Evolutionary conservation across 169 alveolate species (phyloP).

Genomic region (Cryptosporidium bovis): DNA sequence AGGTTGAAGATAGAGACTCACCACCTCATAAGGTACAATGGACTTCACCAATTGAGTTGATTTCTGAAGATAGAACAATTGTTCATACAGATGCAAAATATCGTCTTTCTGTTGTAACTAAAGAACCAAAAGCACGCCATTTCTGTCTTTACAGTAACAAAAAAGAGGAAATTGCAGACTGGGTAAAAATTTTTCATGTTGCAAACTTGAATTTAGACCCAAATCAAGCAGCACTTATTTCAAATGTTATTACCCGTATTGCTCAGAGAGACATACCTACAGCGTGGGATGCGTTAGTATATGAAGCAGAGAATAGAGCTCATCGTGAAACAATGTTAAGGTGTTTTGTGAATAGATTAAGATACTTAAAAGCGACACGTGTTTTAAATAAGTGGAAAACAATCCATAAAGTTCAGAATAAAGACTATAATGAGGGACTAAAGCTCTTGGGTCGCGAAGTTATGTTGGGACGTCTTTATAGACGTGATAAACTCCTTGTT

Average conservation of each 20-base stretch:
- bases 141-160: conserved; percentile 62
- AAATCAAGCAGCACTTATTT: conserved; percentile 71
- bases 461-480: conserved; percentile 65
- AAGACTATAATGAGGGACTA: conserved; percentile 62
- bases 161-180: conserved; percentile 73
- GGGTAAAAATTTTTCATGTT: conserved; percentile 73
- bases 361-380: conserved; percentile 67
- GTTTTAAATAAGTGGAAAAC: conserved; percentile 67
- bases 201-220: conserved; percentile 72
- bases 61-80: conserved; percentile 50
- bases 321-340: conserved; percentile 73
- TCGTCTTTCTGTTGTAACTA: conserved; percentile 66
- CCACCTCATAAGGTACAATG: conserved; percentile 54
- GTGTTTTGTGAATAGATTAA: conserved; percentile 64
- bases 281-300: conserved; percentile 73
- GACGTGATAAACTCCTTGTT: conserved; percentile 63
- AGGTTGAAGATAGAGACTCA: conserved; percentile 72
- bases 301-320: conserved; percentile 71
- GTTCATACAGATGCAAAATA: conserved; percentile 66
- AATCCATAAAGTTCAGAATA: conserved; percentile 62
- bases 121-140: conserved; percentile 72
- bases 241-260: conserved; percentile 71
- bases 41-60: conserved; percentile 63
- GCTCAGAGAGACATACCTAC: conserved; percentile 72
- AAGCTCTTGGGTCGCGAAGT: conserved; percentile 68